Percentiles rank a stretch among this genome's conserved stretches.
Evolutionary conservation across 139 green algal species (phyloP).

Genomic region (Eudorina sp.): DNA sequence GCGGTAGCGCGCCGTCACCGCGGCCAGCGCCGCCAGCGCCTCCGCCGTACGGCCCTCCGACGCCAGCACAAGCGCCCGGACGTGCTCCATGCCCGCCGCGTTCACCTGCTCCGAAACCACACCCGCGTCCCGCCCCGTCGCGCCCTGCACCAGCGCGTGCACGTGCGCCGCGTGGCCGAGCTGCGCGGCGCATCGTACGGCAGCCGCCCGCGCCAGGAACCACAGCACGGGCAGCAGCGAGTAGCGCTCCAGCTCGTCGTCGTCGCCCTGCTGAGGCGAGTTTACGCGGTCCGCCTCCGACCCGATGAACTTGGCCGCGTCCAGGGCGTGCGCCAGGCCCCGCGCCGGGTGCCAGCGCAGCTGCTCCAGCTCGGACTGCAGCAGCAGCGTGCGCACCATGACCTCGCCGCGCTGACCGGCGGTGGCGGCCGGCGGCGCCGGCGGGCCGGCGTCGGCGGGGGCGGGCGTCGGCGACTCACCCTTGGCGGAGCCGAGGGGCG

Average conservation of each 20-base stretch:
- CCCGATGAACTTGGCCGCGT: constrained; percentile 43
- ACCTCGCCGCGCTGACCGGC: constrained; percentile 53
- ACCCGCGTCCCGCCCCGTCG: constrained; percentile 2
- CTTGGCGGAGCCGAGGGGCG: constrained; percentile 4
- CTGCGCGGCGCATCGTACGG: constrained; percentile 18
- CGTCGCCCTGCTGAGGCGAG: constrained; percentile 44
- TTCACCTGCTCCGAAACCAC: constrained; percentile 5
- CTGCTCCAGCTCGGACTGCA: constrained; percentile 48
- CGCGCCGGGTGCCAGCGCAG: constrained; percentile 42
- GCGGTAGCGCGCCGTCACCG: constrained; percentile 24
- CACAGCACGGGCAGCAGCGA: constrained; percentile 45
- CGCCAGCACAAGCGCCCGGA: constrained; percentile 22
- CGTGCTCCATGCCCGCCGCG: constrained; percentile 11
- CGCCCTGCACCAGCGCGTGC: background rate
- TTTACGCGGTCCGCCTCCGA: constrained; percentile 31
- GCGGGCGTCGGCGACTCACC: background rate
- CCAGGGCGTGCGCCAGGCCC: constrained; percentile 44
- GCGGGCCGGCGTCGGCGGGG: background rate
- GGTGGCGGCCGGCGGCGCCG: background rate
- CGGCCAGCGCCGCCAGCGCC: constrained; percentile 46
- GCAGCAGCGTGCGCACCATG: constrained; percentile 50
- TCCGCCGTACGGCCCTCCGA: constrained; percentile 34
- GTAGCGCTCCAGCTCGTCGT: constrained; percentile 61
- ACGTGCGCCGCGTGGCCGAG: constrained; percentile 42
- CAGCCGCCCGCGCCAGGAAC: constrained; percentile 32